phyloP scores from a whole-genome alignment of 2,329 filamentous ascomycete genomes.

The Scleromitrula shiraiana region DNA sequence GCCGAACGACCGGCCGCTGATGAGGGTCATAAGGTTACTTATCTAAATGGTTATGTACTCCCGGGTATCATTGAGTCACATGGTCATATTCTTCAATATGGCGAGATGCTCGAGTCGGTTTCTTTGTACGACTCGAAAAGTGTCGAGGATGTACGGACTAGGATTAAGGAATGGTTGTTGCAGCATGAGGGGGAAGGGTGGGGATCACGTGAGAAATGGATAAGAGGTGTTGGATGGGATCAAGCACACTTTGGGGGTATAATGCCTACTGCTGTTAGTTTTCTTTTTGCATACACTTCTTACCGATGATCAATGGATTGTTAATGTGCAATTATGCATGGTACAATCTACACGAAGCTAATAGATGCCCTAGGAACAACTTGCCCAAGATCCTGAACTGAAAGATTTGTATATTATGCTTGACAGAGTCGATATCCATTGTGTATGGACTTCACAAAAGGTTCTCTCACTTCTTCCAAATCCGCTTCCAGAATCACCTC shows the following conservation, averaged over 20 bases:
- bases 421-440: constrained; percentile 62
- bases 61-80: constrained; percentile 66
- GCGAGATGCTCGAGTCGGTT: constrained; percentile 58
- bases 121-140: constrained; percentile 53
- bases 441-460: constrained; percentile 58
- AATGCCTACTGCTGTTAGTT: constrained; percentile 52
- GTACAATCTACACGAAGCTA: not conserved
- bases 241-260: constrained; percentile 51
- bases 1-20: constrained; percentile 27
- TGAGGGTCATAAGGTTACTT: constrained; percentile 23
- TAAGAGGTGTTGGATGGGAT: constrained; percentile 64
- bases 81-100: constrained; percentile 58
- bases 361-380: constrained; percentile 33
- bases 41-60: constrained; percentile 45
- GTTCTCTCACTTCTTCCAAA: constrained; percentile 53
- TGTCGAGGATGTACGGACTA: constrained; percentile 44
- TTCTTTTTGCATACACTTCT: too few species aligned
- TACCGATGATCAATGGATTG: too few species aligned
- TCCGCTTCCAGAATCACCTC: constrained; percentile 39
- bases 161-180: constrained; percentile 44
- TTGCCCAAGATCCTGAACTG: constrained; percentile 45
- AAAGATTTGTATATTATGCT: constrained; percentile 57
- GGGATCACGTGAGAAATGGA: constrained; percentile 46
- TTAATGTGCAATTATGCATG: not conserved
- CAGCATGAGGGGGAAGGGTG: constrained; percentile 43